Evolutionary conservation across 495 filamentous ascomycete species (phyloP), one percentile per base, ranked within the genome.

Genomic region (Wilcoxina mikolae): DNA sequence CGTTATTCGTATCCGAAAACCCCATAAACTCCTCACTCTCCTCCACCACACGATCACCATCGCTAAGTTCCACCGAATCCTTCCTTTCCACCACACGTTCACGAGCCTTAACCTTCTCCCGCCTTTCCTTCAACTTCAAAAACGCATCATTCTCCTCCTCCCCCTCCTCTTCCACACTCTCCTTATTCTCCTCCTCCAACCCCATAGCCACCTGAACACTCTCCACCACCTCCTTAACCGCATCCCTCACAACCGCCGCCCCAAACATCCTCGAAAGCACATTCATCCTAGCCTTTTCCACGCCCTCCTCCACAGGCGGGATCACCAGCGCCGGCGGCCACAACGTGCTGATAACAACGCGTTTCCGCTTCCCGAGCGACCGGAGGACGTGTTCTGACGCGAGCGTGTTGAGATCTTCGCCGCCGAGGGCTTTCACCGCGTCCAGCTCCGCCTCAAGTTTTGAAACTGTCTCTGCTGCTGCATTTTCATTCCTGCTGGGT

Each of bases 221-320:
- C 26, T 69, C 72, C 57, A 94, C 66, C 0, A 81, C 73, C 52
- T 75, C 72, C 25, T 72, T 73, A 53, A 89, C 70, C 7, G 76
- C 78, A 56, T 80, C 77, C 70, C 82, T 82, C 12, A 91, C 85
- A 2, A 79, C 76, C 23, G 75, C 80, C 22, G 81, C 80, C 59
- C 86, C 90, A 65, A 76, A 94, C 48, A 98, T 68, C 56, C 84
- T 76, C 56, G 84, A 88, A 33, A 76, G 78, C 10, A 96, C 87
- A 72, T 95, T 95, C 27, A 75, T 70, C 29, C 73, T 60, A 11
- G 72, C 73, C 11, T 67, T 38, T 31, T 69, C 68, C 47, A 73
- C 70, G n/a, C 76, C 72, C 23, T 74, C 71, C 1, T 68, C 69
- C n/a, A 70, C 56, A 29, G 50, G 56, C 17, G 59, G 44, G 58